Evolutionary conservation across 805 yeast species (phyloP).

Genomic region (Osmozyma mogii): DNA sequence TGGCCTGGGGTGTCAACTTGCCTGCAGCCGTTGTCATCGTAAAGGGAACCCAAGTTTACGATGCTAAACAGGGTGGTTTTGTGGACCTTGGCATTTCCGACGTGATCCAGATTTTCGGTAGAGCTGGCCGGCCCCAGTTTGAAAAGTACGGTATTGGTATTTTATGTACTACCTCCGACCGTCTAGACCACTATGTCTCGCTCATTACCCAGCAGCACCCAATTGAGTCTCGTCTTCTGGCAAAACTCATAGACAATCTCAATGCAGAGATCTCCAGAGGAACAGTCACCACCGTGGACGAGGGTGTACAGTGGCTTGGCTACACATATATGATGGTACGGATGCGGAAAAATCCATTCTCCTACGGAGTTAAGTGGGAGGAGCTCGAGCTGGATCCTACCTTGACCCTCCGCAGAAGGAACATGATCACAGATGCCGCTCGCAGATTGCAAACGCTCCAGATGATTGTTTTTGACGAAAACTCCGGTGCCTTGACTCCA

Average conservation of each 20-base stretch:
- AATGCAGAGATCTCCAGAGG: constrained; percentile 97
- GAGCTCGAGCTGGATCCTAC: constrained; percentile 79
- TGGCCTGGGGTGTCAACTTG: constrained; percentile 98
- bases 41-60: constrained; percentile 94
- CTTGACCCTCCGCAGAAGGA: constrained; percentile 62
- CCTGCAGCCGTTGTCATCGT: constrained; percentile 97
- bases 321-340: constrained; percentile 91
- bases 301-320: constrained; percentile 96
- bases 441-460: constrained; percentile 76
- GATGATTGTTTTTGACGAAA: constrained; percentile 89
- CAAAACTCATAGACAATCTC: constrained; percentile 78
- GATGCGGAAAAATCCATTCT: constrained; percentile 90
- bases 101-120: constrained; percentile 95
- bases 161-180: constrained; percentile 73
- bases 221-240: constrained; percentile 76
- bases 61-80: constrained; percentile 90
- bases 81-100: constrained; percentile 92
- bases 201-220: constrained; percentile 92
- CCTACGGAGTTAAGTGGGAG: constrained; percentile 85
- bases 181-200: constrained; percentile 81
- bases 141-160: constrained; percentile 91
- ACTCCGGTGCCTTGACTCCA: constrained; percentile 67
- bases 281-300: constrained; percentile 88
- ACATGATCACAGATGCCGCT: constrained; percentile 75
- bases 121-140: constrained; percentile 98